A percentile compares a stretch with the other conserved stretches of the same genome.
phyloP scores from a whole-genome alignment of 805 yeast species.

The Wickerhamomyces chambardii region DNA sequence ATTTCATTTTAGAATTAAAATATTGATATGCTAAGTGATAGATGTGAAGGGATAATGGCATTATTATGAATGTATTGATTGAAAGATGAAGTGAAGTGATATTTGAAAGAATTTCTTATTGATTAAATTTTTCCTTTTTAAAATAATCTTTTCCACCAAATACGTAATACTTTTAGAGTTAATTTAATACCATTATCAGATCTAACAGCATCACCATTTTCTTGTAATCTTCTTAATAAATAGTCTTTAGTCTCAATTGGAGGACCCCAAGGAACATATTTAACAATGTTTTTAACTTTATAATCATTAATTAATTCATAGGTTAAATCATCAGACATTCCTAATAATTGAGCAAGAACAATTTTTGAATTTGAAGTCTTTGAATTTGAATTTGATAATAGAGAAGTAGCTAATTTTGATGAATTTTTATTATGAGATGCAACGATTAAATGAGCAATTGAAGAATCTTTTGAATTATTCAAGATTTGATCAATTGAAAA shows the following conservation, averaged over 20 bases:
- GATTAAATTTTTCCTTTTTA: too few species aligned
- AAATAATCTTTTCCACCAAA: conserved; percentile 24
- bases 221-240: conserved; percentile 82
- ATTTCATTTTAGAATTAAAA: too few species aligned
- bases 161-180: conserved; percentile 40
- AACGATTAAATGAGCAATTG: conserved; percentile 72
- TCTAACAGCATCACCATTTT: conserved; percentile 92
- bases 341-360: conserved; percentile 83
- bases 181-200: conserved; percentile 74
- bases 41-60: too few species aligned
- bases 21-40: too few species aligned
- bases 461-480: conserved; percentile 30
- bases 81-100: too few species aligned
- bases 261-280: conserved; percentile 98
- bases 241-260: conserved; percentile 90
- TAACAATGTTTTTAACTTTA: conserved; percentile 67
- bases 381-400: conserved; percentile 26
- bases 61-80: too few species aligned
- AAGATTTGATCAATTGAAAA: conserved; percentile 52
- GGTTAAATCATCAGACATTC: conserved; percentile 92
- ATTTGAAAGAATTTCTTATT: too few species aligned
- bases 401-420: conserved; percentile 59
- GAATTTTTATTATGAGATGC: conserved; percentile 86
- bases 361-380: conserved; percentile 43
- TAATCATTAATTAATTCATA: conserved; percentile 59